These are phyloP conservation scores for Vaccinium myrtillus DNA, from an alignment of 148 eudicot species.

Conservation along the genomic window DNA sequence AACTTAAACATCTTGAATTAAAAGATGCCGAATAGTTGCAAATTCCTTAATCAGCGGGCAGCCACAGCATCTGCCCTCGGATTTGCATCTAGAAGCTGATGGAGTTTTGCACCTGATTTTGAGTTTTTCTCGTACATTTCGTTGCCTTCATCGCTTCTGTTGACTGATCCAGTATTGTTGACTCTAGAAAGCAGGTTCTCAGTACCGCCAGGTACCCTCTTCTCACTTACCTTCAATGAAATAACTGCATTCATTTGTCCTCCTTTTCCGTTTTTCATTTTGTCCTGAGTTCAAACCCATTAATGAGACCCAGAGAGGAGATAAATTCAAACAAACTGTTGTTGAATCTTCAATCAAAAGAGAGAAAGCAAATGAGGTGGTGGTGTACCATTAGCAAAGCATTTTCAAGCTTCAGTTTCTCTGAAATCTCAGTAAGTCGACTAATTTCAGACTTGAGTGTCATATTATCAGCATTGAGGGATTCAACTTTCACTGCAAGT, in stretches of 20 bases:
- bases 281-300: constrained; percentile 45
- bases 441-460: constrained; percentile 69
- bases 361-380: not conserved
- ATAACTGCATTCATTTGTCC: constrained; percentile 32
- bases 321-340: not conserved
- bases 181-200: constrained; percentile 83
- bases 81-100: constrained; percentile 63
- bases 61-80: constrained; percentile 78
- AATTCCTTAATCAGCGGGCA: constrained; percentile 52
- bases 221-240: constrained; percentile 25
- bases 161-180: constrained; percentile 50
- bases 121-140: constrained; percentile 36
- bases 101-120: constrained; percentile 76
- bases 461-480: constrained; percentile 65
- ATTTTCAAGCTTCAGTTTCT: constrained; percentile 70
- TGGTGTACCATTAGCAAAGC: constrained; percentile 55
- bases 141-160: constrained; percentile 28
- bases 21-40: not conserved
- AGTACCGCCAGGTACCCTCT: constrained; percentile 46
- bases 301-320: not conserved
- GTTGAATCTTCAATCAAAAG: not conserved
- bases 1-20: constrained; percentile 20
- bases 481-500: constrained; percentile 44
- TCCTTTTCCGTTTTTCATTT: constrained; percentile 37
- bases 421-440: constrained; percentile 56